Conservation (phyloP, 176 grass and related monocot species). For the Oryza officinalis region DNA sequence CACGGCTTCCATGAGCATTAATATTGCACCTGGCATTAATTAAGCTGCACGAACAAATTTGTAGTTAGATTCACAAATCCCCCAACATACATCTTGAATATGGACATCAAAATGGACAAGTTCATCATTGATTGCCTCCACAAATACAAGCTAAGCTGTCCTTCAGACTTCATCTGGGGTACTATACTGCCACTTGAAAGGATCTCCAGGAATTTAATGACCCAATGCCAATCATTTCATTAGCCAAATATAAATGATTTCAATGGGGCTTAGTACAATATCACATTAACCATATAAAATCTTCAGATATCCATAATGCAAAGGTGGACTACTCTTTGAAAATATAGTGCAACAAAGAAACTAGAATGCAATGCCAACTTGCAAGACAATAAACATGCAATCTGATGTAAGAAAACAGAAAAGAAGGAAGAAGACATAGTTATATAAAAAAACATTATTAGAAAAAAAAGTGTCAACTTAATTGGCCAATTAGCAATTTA, state of each 20-base stretch:
- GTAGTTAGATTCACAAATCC: constrained; percentile 4
- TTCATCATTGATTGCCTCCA: constrained; percentile 5
- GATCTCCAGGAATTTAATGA: constrained; percentile 8
- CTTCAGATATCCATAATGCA: background rate
- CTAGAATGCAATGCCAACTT: constrained; percentile 17
- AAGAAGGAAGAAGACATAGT: background rate
- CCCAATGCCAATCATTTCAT: constrained; percentile 18
- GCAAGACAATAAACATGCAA: background rate
- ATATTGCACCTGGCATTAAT: constrained; percentile 23
- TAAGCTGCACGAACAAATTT: background rate
- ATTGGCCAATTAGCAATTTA: background rate
- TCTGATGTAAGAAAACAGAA: background rate
- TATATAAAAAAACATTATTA: background rate
- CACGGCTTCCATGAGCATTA: constrained; percentile 13
- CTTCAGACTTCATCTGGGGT: background rate
- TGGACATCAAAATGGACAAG: constrained; percentile 14
- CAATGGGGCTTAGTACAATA: background rate
- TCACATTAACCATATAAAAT: background rate
- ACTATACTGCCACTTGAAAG: background rate
- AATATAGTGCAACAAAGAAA: background rate
- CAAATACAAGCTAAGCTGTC: constrained; percentile 34
- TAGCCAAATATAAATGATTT: background rate
- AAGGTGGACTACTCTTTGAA: background rate
- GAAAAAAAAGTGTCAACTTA: background rate
- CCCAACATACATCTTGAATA: constrained; percentile 23